Evolutionary conservation across 2,329 filamentous ascomycete genomes (phyloP).

Genomic region (Cytospora chrysosperma): DNA sequence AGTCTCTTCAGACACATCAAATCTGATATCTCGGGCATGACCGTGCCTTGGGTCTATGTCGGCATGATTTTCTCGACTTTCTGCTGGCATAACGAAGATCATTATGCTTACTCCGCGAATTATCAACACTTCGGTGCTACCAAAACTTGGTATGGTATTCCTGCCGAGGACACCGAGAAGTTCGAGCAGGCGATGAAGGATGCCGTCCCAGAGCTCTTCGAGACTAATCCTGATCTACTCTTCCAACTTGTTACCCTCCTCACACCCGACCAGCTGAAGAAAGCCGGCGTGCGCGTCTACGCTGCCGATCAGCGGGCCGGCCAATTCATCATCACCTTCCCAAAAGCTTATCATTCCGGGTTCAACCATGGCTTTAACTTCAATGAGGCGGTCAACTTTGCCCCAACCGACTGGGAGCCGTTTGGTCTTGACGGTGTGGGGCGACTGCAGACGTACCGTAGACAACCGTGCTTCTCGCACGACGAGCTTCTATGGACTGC

Average conservation of each 20-base stretch:
- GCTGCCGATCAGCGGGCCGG: conserved; percentile 95
- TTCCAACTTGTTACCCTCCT: conserved; percentile 97
- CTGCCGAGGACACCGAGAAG: conserved; percentile 86
- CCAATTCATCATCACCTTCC: conserved; percentile 95
- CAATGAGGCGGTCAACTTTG: conserved; percentile 98
- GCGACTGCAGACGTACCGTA: conserved; percentile 79
- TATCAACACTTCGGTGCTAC: conserved; percentile 98
- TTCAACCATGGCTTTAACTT: conserved; percentile 99
- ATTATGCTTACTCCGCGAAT: conserved; percentile 96
- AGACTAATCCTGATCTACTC: conserved; percentile 91
- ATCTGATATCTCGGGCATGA: conserved; percentile 98
- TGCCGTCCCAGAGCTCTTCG: conserved; percentile 92
- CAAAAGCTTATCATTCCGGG: conserved; percentile 93
- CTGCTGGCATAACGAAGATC: conserved; percentile 99
- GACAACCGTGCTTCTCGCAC: conserved; percentile 95
- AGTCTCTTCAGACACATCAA: conserved; percentile 97
- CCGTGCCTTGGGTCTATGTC: conserved; percentile 97
- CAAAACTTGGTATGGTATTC: conserved; percentile 99
- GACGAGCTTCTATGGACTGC: conserved; percentile 93
- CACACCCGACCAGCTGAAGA: conserved; percentile 87
- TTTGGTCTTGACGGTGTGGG: conserved; percentile 85
- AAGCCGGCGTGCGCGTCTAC: conserved; percentile 89
- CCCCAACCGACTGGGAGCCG: conserved; percentile 91
- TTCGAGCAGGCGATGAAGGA: conserved; percentile 95
- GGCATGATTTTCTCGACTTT: conserved; percentile 99